A percentile compares a stretch with the other conserved stretches of the same genome.
Evolutionary conservation across 495 filamentous ascomycete species (phyloP).

Genomic region (Penicillium waksmanii): DNA sequence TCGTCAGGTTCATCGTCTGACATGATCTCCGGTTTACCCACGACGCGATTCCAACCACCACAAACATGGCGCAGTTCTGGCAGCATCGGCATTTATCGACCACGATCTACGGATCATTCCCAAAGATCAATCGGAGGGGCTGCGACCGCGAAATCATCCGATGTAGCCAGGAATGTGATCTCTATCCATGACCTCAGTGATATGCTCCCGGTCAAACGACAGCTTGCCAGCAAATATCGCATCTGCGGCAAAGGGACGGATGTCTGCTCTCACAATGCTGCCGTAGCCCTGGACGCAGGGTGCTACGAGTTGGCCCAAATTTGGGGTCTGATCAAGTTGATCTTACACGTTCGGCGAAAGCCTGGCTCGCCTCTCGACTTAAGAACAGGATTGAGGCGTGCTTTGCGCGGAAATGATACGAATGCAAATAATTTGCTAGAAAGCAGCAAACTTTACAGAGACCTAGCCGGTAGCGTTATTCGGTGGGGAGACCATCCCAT

Average conservation of each 20-base stretch:
- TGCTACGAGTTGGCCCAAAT: constrained; percentile 75
- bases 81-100: constrained; percentile 48
- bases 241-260: constrained; percentile 81
- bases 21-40: constrained; percentile 47
- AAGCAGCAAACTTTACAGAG: constrained; percentile 22
- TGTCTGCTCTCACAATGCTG: constrained; percentile 82
- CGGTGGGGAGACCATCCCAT: constrained; percentile 88
- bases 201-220: constrained; percentile 73
- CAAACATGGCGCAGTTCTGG: constrained; percentile 58
- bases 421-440: constrained; percentile 6
- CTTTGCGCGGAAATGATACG: constrained; percentile 33
- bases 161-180: constrained; percentile 57
- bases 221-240: constrained; percentile 75
- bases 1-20: constrained; percentile 74
- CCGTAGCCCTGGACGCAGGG: constrained; percentile 73
- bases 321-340: constrained; percentile 78
- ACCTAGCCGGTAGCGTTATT: constrained; percentile 57
- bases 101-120: constrained; percentile 56
- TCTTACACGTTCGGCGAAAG: constrained; percentile 75
- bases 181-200: constrained; percentile 70
- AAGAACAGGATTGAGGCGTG: constrained; percentile 39
- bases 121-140: constrained; percentile 57
- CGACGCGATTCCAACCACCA: constrained; percentile 51
- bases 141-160: constrained; percentile 37
- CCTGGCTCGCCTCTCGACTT: constrained; percentile 50